Percentiles rank a stretch among this genome's conserved stretches.
phyloP scores from a whole-genome alignment of 2,329 filamentous ascomycete genomes.

The Ceratocystis diversiconidia region DNA sequence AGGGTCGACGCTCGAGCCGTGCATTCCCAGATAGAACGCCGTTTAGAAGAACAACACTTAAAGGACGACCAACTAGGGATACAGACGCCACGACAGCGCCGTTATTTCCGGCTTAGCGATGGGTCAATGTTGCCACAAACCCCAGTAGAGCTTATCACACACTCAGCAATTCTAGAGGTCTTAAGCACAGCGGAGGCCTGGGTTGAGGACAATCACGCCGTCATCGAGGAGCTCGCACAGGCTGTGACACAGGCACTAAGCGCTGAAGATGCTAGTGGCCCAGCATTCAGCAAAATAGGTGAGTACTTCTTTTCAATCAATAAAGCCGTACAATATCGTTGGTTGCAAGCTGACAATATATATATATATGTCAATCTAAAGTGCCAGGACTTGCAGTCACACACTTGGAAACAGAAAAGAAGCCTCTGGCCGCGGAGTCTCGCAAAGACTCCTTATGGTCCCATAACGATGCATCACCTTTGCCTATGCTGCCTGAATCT shows the following conservation, averaged over 20 bases:
- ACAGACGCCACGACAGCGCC: not conserved
- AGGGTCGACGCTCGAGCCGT: not conserved
- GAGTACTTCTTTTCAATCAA: not conserved
- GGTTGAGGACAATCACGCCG: not conserved
- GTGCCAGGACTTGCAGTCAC: not conserved
- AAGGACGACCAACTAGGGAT: not conserved
- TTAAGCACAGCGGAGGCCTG: not conserved
- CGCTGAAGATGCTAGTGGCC: not conserved
- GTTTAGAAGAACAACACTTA: not conserved
- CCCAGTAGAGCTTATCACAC: not conserved
- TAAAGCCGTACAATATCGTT: not conserved
- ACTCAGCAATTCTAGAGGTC: not conserved
- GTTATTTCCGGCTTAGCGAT: not conserved
- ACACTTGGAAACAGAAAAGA: not conserved
- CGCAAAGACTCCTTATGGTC: conserved; percentile 1
- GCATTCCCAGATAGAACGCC: not conserved
- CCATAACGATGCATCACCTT: not conserved
- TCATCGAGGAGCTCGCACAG: not conserved
- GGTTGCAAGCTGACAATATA: not conserved
- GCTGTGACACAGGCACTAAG: not conserved
- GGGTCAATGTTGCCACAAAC: not conserved
- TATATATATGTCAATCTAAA: not conserved
- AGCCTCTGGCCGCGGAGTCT: not conserved
- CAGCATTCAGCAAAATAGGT: not conserved
- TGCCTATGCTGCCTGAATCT: not conserved